Base-by-base conservation (phyloP, 2,329 filamentous ascomycete species). In the Alternaria sp. region DNA sequence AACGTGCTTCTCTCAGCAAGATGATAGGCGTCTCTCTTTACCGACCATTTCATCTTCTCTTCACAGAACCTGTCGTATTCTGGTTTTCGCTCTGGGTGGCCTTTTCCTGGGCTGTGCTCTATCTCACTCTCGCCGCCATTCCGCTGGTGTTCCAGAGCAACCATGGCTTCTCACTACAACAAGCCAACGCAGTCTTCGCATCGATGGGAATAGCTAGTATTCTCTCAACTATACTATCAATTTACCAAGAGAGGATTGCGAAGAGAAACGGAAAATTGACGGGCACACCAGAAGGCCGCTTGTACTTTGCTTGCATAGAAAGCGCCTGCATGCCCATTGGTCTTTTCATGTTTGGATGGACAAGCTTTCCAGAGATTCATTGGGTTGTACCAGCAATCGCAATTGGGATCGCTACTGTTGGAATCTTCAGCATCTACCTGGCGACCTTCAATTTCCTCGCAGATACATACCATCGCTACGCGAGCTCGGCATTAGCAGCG, bases 401-500 rank as follows among this genome's bases (percentile, higher is more conserved):
- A 0, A 83, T 97, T 33, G 86, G 83, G 0, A 85, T 92, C 58
- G 88, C 92, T 0, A 94, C 90, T 0, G 90, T 94, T 90, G 93
- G 28, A 4, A 96, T 97, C 64, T 94, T 92, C 75, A 89, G 87
- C 39, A 87, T 97, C 34, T 75, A 76, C 72, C 84, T 97, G 1
- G 89, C 93, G 3, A 91, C 92, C 0, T 97, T 97, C 80, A 97
- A 97, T 74, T 97, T 96, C 68, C 83, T 97, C 1, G 92, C 93
- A 21, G 93, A 97, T 72, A 89, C 89, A 1, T 97, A 97, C 76
- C 90, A 93, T 72, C 83, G 85, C 2, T 97, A 94, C 69, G 92
- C 93, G 0, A 92, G 89, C 37, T 95, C 91, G 0, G 93, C 93
- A 0, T 80, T 97, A 5, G 93, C 93, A 0, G 92, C 93, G 0